These are phyloP conservation scores for Turritis glabra DNA, from an alignment of 345 rosid genomes.

Conservation along the genomic window DNA sequence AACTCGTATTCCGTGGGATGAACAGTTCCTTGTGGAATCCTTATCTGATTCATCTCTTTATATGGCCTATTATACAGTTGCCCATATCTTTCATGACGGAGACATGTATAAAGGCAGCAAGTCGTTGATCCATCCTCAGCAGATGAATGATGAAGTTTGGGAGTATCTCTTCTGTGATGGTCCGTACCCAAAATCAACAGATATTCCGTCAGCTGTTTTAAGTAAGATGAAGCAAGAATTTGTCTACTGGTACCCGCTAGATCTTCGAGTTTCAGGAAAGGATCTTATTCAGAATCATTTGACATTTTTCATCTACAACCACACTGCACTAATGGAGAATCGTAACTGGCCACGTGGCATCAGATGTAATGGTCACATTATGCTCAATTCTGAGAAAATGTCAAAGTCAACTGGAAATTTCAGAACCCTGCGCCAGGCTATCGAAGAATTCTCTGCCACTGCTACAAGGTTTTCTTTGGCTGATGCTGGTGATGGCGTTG, in stretches of 20 bases:
- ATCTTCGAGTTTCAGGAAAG: constrained; percentile 95
- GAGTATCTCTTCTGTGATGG: constrained; percentile 81
- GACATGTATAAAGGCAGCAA: constrained; percentile 71
- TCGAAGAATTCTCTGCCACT: constrained; percentile 71
- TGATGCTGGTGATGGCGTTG: constrained; percentile 97
- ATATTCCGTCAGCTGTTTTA: constrained; percentile 56
- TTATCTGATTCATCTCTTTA: constrained; percentile 93
- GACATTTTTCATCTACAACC: constrained; percentile 84
- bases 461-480: constrained; percentile 88
- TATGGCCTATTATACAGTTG: constrained; percentile 93
- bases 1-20: constrained; percentile 92
- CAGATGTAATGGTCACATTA: constrained; percentile 91
- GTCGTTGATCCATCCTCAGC: constrained; percentile 56
- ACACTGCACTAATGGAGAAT: constrained; percentile 74
- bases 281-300: constrained; percentile 96
- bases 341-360: constrained; percentile 93
- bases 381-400: constrained; percentile 97
- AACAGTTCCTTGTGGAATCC: constrained; percentile 85
- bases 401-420: constrained; percentile 97
- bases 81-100: constrained; percentile 72
- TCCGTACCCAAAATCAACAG: constrained; percentile 59
- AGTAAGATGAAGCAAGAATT: constrained; percentile 91
- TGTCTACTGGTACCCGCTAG: constrained; percentile 96
- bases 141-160: constrained; percentile 94
- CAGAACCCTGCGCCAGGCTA: constrained; percentile 79